phyloP scores from a whole-genome alignment of 768 basidiomycete species.

The Boletus reticuloceps region DNA sequence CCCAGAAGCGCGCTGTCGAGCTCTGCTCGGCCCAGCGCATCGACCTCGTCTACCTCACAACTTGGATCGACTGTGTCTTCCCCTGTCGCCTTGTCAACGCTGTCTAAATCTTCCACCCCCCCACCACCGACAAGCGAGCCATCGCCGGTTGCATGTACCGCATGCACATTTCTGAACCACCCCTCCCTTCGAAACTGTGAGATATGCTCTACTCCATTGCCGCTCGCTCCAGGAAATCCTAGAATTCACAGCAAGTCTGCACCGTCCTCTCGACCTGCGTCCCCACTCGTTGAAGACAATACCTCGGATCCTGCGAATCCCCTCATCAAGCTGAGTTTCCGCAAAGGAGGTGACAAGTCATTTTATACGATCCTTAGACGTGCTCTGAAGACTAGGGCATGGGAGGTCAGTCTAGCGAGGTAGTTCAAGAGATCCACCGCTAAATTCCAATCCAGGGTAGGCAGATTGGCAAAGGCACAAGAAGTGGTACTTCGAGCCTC shows the following conservation, averaged over 20 bases:
- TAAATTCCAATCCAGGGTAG: constrained; percentile 25
- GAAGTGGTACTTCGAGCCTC: constrained; percentile 22
- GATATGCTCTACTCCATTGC: constrained; percentile 77
- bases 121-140: constrained; percentile 16
- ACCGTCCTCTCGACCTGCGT: constrained; percentile 62
- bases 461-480: constrained; percentile 22
- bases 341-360: constrained; percentile 83
- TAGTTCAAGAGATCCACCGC: background rate
- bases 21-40: constrained; percentile 23
- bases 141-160: constrained; percentile 63
- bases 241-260: constrained; percentile 50
- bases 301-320: constrained; percentile 33
- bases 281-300: constrained; percentile 37
- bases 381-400: constrained; percentile 65
- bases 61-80: constrained; percentile 37
- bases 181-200: constrained; percentile 74
- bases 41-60: constrained; percentile 40
- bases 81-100: constrained; percentile 21
- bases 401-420: constrained; percentile 53
- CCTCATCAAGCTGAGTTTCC: constrained; percentile 82
- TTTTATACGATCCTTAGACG: constrained; percentile 79
- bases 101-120: constrained; percentile 19
- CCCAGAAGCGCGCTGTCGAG: constrained; percentile 44
- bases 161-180: constrained; percentile 93
- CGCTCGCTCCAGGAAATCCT: constrained; percentile 23